Base-by-base conservation (phyloP, 441 rosid genomes). In the Erodium moschatum region DNA sequence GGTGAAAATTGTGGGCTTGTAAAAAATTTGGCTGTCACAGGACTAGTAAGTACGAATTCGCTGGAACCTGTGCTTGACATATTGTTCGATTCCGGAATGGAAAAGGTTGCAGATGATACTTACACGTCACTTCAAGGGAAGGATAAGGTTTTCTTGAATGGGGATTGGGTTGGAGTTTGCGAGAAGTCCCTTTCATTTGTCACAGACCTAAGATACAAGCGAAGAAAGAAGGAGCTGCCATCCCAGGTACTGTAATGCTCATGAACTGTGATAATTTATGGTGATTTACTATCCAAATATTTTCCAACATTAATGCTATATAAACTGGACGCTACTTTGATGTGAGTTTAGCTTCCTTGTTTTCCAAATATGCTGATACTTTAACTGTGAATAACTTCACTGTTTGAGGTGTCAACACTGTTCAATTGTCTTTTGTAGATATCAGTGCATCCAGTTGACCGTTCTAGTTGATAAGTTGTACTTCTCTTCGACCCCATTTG, bases 1-100 rank as follows among this genome's bases (percentile, higher is more conserved):
- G 99, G 97, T 63, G 97, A 94, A 83, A 91, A 94, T 66, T 94
- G 97, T 74, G 98, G 97, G 44, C 97, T 91, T 63, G 97, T 94
- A 52, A 94, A 88, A 79, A 89, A 91, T 67, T 73, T 94, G 75
- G 85, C 91, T 64, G 81, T 75, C 71, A 89, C 96, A 40, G 97
- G 97, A 66, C 84, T 94, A 67, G 86, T 89, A 24, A 91, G 88
- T 70, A 87, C 83, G 38, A 77, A 82, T n/a, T 58, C 84, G 29
- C 61, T 69, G 69, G 90, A 88, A 77, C 79, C 87, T 64, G 50
- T 88, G 70, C 48, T 75, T 56, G 83, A 78, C 19, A 77, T 44
- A 16, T 73, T 91, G 66, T 75, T 71, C 66, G 83, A 79, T 46
- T 83, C 83, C 54, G 99, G 97, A 66, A 88, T 94, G 97, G 82